Evolutionary conservation across 2,329 filamentous ascomycete genomes (phyloP), one percentile per base, ranked within the genome.

Genomic region (Fusarium subtropicale): DNA sequence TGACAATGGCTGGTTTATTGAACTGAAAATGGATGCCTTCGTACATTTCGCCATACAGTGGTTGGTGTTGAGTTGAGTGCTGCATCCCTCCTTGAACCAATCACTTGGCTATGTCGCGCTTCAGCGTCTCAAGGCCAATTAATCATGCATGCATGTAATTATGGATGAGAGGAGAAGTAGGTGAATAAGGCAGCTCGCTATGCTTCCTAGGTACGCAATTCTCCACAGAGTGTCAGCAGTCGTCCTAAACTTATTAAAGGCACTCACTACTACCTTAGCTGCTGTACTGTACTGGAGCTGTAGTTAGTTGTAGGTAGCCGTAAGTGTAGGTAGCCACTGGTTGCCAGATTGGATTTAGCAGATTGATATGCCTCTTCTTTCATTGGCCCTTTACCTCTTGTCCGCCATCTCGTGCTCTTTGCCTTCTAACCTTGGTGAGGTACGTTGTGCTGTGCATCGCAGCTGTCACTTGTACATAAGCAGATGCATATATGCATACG

Each of bases 141-240:
- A 72, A 73, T 59, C 64, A 73, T 72, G 72, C 72, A 74, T 75
- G 72, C 73, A 30, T 39, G 18, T 22, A 46, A 28, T 52, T 26
- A 28, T 7, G 20, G 48, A 52, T 46, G 44, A 33, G 44, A 28
- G 31, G 24, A 51, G 20, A 13, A 20, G 33, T 71, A 73, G 67
- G 63, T 64, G 66, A 56, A 39, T 39, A n/a, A 44, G 60, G 57
- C 60, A 58, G 56, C 38, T 55, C 53, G 46, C 30, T 36, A 22
- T 44, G 42, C 52, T 39, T 59, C 44, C 28, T 31, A 22, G 20
- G 20, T 22, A n/a, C 44, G 28, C 10, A 46, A 53, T 16, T 39
- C 38, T 47, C 54, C 67, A 57, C 36, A 45, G 58, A 52, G 44
- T 55, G 46, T 46, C 44, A 46, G 28, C n/a, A 5, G 24, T 12